A percentile compares a stretch with the other conserved stretches of the same genome.
These are phyloP conservation scores for Cephaloascus albidus DNA, from an alignment of 805 yeast genomes.

Conservation along the genomic window DNA sequence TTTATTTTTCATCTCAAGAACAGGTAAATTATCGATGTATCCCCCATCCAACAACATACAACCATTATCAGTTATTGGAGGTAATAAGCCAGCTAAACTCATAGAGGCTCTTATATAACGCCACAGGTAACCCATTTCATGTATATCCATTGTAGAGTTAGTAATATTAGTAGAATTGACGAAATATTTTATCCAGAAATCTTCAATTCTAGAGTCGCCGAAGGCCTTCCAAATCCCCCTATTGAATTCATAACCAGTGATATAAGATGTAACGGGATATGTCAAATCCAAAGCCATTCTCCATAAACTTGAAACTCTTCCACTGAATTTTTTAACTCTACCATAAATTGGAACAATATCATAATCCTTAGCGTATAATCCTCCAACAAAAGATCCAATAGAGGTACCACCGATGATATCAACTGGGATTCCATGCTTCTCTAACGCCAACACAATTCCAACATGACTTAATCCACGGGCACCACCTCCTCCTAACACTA, in stretches of 20 bases:
- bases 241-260: conserved; percentile 96
- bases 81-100: conserved; percentile 91
- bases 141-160: conserved; percentile 91
- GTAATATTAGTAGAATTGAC: conserved; percentile 94
- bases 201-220: conserved; percentile 89
- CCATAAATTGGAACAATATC: conserved; percentile 89
- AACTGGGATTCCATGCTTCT: conserved; percentile 87
- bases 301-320: conserved; percentile 80
- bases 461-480: conserved; percentile 91
- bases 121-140: conserved; percentile 91
- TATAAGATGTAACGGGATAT: conserved; percentile 87
- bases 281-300: conserved; percentile 77
- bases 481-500: conserved; percentile 97
- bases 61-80: conserved; percentile 83
- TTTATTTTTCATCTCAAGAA: conserved; percentile 78
- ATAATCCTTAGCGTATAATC: conserved; percentile 86
- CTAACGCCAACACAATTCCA: conserved; percentile 85
- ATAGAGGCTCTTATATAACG: conserved; percentile 90
- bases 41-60: conserved; percentile 95
- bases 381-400: conserved; percentile 93
- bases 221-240: conserved; percentile 96
- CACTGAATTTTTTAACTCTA: conserved; percentile 77
- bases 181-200: conserved; percentile 85
- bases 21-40: conserved; percentile 88
- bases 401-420: conserved; percentile 96